Evolutionary conservation across 2,329 filamentous ascomycete genomes (phyloP).

Genomic region (Pseudocercospora pini-densiflorae): DNA sequence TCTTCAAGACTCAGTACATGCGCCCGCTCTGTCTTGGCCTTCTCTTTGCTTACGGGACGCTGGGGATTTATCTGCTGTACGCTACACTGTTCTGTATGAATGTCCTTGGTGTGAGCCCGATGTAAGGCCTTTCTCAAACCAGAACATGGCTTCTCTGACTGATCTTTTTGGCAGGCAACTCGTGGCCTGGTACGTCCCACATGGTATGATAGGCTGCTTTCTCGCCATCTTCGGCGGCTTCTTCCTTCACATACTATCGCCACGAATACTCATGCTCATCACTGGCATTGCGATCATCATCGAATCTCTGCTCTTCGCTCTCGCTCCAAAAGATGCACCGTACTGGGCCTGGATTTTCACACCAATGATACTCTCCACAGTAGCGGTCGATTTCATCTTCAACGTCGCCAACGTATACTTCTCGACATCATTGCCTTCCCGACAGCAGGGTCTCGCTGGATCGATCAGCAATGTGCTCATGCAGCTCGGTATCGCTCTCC

Average conservation of each 20-base stretch:
- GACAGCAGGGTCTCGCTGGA: constrained; percentile 72
- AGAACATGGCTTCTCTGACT: no score
- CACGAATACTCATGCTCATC: constrained; percentile 65
- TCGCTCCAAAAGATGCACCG: constrained; percentile 59
- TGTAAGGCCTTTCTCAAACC: constrained; percentile 39
- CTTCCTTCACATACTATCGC: constrained; percentile 68
- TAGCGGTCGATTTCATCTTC: constrained; percentile 76
- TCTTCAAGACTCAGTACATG: constrained; percentile 74
- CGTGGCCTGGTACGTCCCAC: constrained; percentile 71
- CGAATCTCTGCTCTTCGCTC: constrained; percentile 65
- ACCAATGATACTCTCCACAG: constrained; percentile 69
- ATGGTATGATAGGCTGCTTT: constrained; percentile 69
- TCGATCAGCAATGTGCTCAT: constrained; percentile 72
- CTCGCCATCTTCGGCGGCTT: constrained; percentile 67
- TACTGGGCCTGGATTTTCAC: constrained; percentile 80
- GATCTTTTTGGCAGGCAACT: constrained; percentile 47
- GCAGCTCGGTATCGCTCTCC: constrained; percentile 73
- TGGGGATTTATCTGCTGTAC: constrained; percentile 73
- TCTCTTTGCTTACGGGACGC: constrained; percentile 69
- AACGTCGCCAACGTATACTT: constrained; percentile 76
- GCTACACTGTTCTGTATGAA: constrained; percentile 69
- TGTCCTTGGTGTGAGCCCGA: constrained; percentile 62
- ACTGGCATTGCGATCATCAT: constrained; percentile 64
- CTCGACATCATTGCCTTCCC: constrained; percentile 69
- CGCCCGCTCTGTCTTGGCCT: constrained; percentile 63